Percentiles rank a stretch among this genome's conserved stretches.
Conservation (phyloP, 768 basidiomycete genomes). For the Porphyrellus cyaneotinctus region DNA sequence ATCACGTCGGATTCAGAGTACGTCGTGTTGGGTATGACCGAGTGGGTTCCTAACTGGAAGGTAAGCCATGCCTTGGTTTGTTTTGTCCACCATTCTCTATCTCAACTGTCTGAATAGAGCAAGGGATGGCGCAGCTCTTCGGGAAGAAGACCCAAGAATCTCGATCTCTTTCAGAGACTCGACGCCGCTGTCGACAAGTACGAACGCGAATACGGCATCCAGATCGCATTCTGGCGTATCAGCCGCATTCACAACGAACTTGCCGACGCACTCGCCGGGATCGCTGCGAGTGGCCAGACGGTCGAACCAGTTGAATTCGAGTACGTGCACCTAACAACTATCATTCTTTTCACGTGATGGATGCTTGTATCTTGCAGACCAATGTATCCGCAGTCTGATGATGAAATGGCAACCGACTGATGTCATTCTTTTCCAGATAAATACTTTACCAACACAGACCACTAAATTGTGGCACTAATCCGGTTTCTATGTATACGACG, state of each 20-base stretch:
- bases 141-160: conserved; percentile 12
- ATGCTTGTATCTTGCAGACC: background rate
- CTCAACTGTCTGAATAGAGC: background rate
- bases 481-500: too few relatives aligned
- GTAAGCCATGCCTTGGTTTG: conserved; percentile 4
- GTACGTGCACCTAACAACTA: background rate
- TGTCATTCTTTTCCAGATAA: background rate
- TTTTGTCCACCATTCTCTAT: background rate
- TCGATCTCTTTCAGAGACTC: conserved; percentile 15
- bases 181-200: background rate
- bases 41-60: conserved; percentile 36
- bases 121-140: conserved; percentile 11
- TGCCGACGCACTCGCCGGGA: conserved; percentile 10
- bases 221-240: conserved; percentile 15
- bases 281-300: conserved; percentile 4
- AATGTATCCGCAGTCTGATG: background rate
- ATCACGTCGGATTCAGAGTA: conserved; percentile 36
- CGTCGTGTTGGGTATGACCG: conserved; percentile 33
- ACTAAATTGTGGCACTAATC: too few relatives aligned
- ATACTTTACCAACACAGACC: background rate
- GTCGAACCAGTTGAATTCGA: conserved; percentile 1
- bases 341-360: background rate
- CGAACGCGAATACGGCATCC: conserved; percentile 5
- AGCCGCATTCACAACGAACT: conserved; percentile 9
- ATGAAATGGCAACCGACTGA: background rate